phyloP scores from a whole-genome alignment of 805 yeast genomes.

The Sporopachydermia quercuum region DNA sequence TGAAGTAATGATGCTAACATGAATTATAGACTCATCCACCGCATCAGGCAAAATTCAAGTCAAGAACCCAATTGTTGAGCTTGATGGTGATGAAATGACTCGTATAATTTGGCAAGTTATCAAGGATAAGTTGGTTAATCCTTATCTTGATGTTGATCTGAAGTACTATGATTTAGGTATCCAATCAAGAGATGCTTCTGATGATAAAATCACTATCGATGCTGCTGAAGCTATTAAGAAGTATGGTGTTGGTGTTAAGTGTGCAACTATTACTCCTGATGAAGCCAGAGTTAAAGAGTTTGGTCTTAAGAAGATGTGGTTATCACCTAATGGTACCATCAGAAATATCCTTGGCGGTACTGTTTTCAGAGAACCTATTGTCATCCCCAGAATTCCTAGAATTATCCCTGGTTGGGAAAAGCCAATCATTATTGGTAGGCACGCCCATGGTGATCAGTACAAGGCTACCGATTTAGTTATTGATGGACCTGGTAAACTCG shows the following conservation, averaged over 20 bases:
- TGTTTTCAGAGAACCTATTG: conserved; percentile 74
- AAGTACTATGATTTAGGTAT: conserved; percentile 66
- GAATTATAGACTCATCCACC: no score
- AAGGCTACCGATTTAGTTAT: conserved; percentile 64
- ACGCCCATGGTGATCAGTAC: conserved; percentile 75
- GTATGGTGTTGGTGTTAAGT: conserved; percentile 70
- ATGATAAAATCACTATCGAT: conserved; percentile 62
- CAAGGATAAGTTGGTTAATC: conserved; percentile 50
- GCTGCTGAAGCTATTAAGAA: conserved; percentile 64
- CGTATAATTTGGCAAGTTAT: conserved; percentile 70
- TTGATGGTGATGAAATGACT: conserved; percentile 83
- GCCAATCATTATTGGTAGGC: conserved; percentile 77
- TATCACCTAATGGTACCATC: conserved; percentile 74
- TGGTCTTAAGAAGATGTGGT: conserved; percentile 65
- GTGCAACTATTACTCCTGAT: conserved; percentile 80
- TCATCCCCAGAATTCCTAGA: conserved; percentile 64
- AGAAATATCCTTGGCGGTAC: conserved; percentile 74
- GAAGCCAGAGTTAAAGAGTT: conserved; percentile 69
- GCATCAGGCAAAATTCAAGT: conserved; percentile 44
- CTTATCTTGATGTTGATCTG: conserved; percentile 58
- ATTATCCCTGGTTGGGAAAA: conserved; percentile 68
- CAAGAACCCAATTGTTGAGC: conserved; percentile 57
- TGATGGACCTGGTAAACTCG: conserved; percentile 51
- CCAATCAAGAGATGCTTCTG: conserved; percentile 50
- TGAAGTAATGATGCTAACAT: no score